Evolutionary conservation across 2,329 filamentous ascomycete genomes (phyloP).

Genomic region (Thielaviopsis ethacetica): DNA sequence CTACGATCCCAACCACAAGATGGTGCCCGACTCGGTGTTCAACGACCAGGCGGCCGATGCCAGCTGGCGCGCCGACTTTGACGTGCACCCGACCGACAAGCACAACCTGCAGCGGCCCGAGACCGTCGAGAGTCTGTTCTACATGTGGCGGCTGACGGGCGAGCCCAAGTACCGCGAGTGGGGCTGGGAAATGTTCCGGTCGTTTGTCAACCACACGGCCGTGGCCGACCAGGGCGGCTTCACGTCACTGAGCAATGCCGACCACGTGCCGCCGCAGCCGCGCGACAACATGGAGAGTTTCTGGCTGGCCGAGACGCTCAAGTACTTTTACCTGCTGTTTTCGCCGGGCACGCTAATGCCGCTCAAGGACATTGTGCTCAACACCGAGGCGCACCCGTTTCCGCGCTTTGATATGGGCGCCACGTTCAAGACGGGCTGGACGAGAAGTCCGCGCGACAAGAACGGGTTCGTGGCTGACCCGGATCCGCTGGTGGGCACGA

Average conservation of each 20-base stretch:
- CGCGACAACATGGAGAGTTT: constrained; percentile 98
- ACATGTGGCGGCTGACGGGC: constrained; percentile 97
- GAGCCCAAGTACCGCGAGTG: constrained; percentile 80
- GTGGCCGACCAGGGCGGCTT: constrained; percentile 67
- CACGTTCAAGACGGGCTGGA: constrained; percentile 68
- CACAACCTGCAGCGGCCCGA: constrained; percentile 94
- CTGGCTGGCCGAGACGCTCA: constrained; percentile 95
- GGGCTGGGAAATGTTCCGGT: constrained; percentile 98
- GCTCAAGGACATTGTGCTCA: constrained; percentile 76
- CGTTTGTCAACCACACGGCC: constrained; percentile 72
- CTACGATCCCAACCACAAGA: constrained; percentile 19
- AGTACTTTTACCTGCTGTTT: constrained; percentile 95
- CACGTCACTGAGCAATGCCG: constrained; percentile 63
- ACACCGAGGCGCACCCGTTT: constrained; percentile 87
- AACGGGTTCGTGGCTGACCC: constrained; percentile 24
- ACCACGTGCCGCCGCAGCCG: constrained; percentile 47
- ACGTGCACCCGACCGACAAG: constrained; percentile 63
- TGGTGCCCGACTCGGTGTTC: constrained; percentile 1
- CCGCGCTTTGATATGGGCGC: constrained; percentile 71
- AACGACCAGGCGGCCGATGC: constrained; percentile 14
- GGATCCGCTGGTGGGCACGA: background rate
- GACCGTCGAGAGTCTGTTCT: constrained; percentile 90
- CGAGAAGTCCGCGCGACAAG: constrained; percentile 44
- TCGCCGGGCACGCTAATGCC: constrained; percentile 68
- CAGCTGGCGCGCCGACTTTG: constrained; percentile 64